Percentiles rank a stretch among this genome's conserved stretches.
Conservation (phyloP, 306 rosid species). For the Pterocarpus macrocarpus region DNA sequence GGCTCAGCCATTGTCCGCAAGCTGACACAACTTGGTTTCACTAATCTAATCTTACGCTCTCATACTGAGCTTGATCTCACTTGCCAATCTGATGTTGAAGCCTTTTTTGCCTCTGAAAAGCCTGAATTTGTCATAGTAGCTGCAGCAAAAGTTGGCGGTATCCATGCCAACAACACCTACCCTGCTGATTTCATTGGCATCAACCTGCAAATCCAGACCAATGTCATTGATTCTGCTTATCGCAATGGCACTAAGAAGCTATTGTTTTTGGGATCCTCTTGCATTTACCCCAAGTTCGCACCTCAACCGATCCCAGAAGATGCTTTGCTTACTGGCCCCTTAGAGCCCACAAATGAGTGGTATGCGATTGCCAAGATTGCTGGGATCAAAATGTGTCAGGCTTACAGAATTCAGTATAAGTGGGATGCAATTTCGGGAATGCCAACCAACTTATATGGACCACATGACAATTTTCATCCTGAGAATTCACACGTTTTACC, state of each 20-base stretch:
- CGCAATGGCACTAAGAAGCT: constrained; percentile 79
- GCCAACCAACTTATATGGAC: constrained; percentile 96
- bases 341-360: constrained; percentile 99
- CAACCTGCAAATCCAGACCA: constrained; percentile 95
- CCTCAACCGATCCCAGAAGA: constrained; percentile 92
- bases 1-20: constrained; percentile 92
- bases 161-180: constrained; percentile 94
- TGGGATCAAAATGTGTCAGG: constrained; percentile 97
- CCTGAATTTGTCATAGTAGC: constrained; percentile 84
- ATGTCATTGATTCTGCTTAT: constrained; percentile 80
- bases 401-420: constrained; percentile 78
- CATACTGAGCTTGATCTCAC: constrained; percentile 90
- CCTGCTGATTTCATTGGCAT: constrained; percentile 90
- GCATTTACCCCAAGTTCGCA: constrained; percentile 95
- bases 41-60: constrained; percentile 70
- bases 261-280: constrained; percentile 88
- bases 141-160: constrained; percentile 99
- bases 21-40: constrained; percentile 76
- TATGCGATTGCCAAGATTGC: constrained; percentile 96
- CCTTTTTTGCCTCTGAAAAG: constrained; percentile 79
- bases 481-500: constrained; percentile 96
- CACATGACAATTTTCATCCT: constrained; percentile 84
- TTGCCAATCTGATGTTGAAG: constrained; percentile 83
- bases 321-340: constrained; percentile 82
- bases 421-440: constrained; percentile 98